Conservation (phyloP, 192 early-diverging fungal genomes). For the Backusella parvicylindrica region DNA sequence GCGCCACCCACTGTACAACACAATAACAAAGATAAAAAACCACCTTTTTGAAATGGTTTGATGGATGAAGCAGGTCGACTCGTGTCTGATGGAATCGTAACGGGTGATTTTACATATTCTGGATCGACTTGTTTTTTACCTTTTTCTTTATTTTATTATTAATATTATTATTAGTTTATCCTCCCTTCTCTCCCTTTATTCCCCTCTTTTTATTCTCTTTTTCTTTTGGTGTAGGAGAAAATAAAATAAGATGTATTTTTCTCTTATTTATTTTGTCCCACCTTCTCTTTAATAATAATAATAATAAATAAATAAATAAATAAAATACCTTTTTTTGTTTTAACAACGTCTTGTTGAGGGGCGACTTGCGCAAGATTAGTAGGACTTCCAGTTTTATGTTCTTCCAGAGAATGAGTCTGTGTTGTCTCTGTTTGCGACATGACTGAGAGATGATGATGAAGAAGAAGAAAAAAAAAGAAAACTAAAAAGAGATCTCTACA, state of each 20-base stretch:
- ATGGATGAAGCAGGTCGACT: constrained; percentile 8
- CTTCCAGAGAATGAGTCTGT: background rate
- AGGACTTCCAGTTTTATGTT: background rate
- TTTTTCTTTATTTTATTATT: constrained; percentile 2
- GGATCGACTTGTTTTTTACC: constrained; percentile 12
- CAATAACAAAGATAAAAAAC: constrained; percentile 23
- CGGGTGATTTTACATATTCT: constrained; percentile 13
- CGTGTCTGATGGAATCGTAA: constrained; percentile 1
- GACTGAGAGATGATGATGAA: background rate
- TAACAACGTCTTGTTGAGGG: constrained; percentile 7
- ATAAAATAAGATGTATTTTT: constrained; percentile 1
- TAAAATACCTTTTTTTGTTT: constrained; percentile 3
- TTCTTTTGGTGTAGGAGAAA: background rate
- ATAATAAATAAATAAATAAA: constrained; percentile 2
- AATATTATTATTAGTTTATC: background rate
- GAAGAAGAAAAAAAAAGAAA: background rate
- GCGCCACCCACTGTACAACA: constrained; percentile 18
- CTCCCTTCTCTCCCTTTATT: background rate
- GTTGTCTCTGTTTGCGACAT: constrained; percentile 9
- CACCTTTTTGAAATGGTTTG: constrained; percentile 10
- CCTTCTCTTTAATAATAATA: background rate
- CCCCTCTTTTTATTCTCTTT: background rate
- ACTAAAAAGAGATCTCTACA: background rate
- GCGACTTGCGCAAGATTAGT: constrained; percentile 16
- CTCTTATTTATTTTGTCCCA: constrained; percentile 2